Evolutionary conservation across 331 rosid genomes (phyloP), one percentile per base, ranked within the genome.

Genomic region (Telfairia occidentalis): DNA sequence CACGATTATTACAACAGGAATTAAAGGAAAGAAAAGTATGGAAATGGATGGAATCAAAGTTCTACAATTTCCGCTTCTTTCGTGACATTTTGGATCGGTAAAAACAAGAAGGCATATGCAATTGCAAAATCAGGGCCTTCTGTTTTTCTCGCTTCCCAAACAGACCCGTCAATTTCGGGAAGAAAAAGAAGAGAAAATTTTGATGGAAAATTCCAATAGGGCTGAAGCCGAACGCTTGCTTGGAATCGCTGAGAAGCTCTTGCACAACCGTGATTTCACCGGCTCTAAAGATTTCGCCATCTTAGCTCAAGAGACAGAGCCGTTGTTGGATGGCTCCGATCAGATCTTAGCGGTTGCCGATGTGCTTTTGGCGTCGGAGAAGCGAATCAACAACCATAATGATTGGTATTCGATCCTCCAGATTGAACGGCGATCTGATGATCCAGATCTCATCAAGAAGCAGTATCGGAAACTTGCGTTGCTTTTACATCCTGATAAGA

Each of bases 341-440:
- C 97, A 90, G 90, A 90, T 95, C 89, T 46, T 95, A n/a, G 96
- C 99, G 42, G 83, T 95, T 43, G 85, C 63, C 9, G 99, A 95
- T 28, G 99, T 92, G 18, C 86, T 95, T 13, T 43, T 81, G 45
- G 93, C 96, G 7, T 80, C 95, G 0, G 93, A 91, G 8, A 83
- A 80, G 30, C 92, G 87, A 48, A 30, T 88, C 40, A 84, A 78
- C 89, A 82, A 75, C 50, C 87, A 87, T 69, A 87, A 81, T 40
- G 96, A 92, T 46, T 95, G 96, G 97, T 95, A 95, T 84, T 77
- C 87, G 0, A 82, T 95, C 28, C 96, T 95, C 63, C 96, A 87
- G 49, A n/a, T 89, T 10, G 90, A 89, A 28, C 85, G 85, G 69
- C 66, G 83, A 4, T 82, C 89, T 75, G 85, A 87, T 4, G 96